Evolutionary conservation across 2,329 filamentous ascomycete genomes (phyloP).

Genomic region (Colletotrichum tamarilloi): DNA sequence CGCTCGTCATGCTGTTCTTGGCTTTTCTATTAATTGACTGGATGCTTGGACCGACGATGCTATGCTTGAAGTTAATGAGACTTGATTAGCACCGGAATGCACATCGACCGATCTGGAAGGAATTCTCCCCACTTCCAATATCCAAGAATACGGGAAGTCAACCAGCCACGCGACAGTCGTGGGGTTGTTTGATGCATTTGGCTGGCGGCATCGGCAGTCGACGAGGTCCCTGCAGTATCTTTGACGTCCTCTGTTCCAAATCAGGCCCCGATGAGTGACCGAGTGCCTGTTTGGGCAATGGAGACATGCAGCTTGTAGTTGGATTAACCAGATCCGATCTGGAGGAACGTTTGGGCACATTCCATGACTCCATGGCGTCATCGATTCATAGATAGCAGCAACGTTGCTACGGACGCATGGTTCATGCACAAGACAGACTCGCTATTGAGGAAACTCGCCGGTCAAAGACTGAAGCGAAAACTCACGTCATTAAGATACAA

Average conservation of each 20-base stretch:
- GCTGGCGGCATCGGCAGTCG: not conserved
- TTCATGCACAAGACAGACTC: not conserved
- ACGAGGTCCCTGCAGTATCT: not conserved
- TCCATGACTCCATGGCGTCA: not conserved
- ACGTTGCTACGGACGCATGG: too few species aligned
- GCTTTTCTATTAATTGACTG: accelerated
- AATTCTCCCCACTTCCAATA: not conserved
- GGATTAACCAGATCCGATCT: not conserved
- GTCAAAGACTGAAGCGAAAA: not conserved
- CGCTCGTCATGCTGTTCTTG: too few species aligned
- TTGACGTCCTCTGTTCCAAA: not conserved
- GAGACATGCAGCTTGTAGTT: not conserved
- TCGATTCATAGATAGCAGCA: not conserved
- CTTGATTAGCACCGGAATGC: not conserved
- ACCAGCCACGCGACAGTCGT: not conserved
- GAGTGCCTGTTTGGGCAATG: not conserved
- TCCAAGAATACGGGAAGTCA: not conserved
- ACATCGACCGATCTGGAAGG: not conserved
- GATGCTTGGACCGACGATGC: not conserved
- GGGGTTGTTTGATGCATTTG: not conserved
- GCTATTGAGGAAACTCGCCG: not conserved
- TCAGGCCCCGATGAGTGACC: not conserved
- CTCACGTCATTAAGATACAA: not conserved
- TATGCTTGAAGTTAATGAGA: not conserved
- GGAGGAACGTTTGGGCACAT: not conserved